A percentile compares a stretch with the other conserved stretches of the same genome.
Conservation (phyloP, 495 filamentous ascomycete species). For the Aspergillus baeticus region DNA sequence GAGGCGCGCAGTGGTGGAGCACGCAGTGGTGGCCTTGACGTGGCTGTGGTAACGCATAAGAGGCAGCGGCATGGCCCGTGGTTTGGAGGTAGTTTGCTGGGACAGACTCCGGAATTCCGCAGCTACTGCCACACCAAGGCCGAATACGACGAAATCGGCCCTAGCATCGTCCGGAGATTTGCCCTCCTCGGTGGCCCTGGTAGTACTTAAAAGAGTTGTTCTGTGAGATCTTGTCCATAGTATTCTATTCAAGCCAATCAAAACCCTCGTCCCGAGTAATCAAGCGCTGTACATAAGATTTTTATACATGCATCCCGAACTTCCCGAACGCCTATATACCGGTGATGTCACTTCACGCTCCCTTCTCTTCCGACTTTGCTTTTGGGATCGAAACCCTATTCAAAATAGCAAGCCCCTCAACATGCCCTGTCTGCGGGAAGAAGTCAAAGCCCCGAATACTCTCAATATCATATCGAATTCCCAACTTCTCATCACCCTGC, state of each 20-base stretch:
- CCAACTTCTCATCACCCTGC: conserved; percentile 52
- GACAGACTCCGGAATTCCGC: conserved; percentile 97
- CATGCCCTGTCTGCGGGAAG: conserved; percentile 96
- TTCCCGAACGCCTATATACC: neutral
- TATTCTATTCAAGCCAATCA: conserved; percentile 17
- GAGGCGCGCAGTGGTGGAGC: conserved; percentile 86
- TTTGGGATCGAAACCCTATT: conserved; percentile 27
- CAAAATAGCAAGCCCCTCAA: conserved; percentile 89
- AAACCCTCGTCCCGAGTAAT: conserved; percentile 7
- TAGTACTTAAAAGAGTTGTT: conserved; percentile 41
- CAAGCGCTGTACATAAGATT: neutral
- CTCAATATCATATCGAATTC: conserved; percentile 79
- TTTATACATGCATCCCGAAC: neutral
- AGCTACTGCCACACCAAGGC: conserved; percentile 99
- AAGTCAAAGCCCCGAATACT: conserved; percentile 94
- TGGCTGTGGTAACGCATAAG: conserved; percentile 95
- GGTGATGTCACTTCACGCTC: neutral
- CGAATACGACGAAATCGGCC: conserved; percentile 90
- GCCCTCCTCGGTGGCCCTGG: conserved; percentile 92
- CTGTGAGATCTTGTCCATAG: conserved; percentile 25
- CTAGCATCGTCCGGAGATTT: conserved; percentile 93
- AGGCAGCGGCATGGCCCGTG: conserved; percentile 94
- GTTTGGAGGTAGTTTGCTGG: conserved; percentile 95
- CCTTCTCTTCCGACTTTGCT: neutral
- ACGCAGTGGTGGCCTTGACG: conserved; percentile 81